Evolutionary conservation across 768 basidiomycete species (phyloP).

Genomic region (Lactarius tabidus): DNA sequence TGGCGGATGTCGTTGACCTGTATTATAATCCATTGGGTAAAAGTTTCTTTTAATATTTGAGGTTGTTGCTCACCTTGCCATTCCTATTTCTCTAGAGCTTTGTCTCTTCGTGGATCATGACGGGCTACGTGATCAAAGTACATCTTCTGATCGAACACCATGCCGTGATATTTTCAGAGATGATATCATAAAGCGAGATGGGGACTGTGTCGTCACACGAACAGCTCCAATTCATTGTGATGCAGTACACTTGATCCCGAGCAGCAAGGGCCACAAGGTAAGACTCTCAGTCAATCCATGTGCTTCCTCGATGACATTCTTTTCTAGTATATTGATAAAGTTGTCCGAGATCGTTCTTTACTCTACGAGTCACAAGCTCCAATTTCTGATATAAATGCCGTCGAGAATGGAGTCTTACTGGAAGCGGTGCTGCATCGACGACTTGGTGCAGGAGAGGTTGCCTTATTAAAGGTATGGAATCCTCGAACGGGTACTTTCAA

Average conservation of each 20-base stretch:
- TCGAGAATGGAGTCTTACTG: not conserved
- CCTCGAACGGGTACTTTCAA: not conserved
- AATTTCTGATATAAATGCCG: not conserved
- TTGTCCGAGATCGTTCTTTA: not conserved
- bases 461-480: not conserved
- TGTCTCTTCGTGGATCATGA: not conserved
- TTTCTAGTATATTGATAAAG: not conserved
- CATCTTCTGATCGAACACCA: not conserved
- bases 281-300: not conserved
- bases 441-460: not conserved
- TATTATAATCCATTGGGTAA: constrained; percentile 6
- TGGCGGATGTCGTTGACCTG: not conserved
- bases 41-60: not conserved
- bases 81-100: not conserved
- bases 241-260: not conserved
- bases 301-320: not conserved
- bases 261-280: not conserved
- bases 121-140: not conserved
- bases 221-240: rapidly evolving
- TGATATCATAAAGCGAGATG: not conserved
- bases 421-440: rapidly evolving
- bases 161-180: not conserved
- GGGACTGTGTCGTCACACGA: not conserved
- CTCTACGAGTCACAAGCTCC: not conserved
- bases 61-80: not conserved